A percentile compares a stretch with the other conserved stretches of the same genome.
Evolutionary conservation across 176 grass and related monocot species (phyloP).

Genomic region (Oryza officinalis): DNA sequence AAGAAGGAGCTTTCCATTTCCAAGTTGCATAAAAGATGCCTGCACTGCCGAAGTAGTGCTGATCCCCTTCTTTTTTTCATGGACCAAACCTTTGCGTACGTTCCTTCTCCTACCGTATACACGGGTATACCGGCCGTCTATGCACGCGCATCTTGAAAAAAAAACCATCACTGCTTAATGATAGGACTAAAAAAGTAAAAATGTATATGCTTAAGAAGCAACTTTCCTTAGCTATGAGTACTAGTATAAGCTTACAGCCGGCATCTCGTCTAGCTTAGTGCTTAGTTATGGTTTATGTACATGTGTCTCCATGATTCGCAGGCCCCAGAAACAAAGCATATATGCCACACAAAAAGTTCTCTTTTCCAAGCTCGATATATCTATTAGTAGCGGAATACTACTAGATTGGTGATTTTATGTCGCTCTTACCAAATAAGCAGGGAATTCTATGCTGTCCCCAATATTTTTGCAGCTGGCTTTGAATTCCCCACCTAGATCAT

Average conservation of each 20-base stretch:
- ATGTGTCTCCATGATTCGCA: too few relatives aligned
- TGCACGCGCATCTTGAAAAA: not conserved
- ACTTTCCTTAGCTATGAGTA: not conserved
- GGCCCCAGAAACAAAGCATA: not conserved
- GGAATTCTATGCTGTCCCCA: not conserved
- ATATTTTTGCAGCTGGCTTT: not conserved
- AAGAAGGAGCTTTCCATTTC: slow-evolving; percentile 32
- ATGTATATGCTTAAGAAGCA: not conserved
- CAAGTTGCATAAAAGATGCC: slow-evolving; percentile 34
- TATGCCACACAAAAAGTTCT: not conserved
- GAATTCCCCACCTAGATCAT: not conserved
- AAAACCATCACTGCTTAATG: not conserved
- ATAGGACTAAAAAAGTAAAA: not conserved
- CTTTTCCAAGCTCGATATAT: not conserved
- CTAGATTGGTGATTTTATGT: not conserved
- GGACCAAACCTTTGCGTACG: not conserved
- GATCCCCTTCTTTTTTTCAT: slow-evolving; percentile 23
- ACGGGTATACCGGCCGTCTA: not conserved
- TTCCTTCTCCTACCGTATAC: not conserved
- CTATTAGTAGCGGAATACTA: too few relatives aligned
- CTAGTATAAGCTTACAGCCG: not conserved
- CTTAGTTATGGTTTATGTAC: too few relatives aligned
- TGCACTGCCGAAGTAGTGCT: not conserved
- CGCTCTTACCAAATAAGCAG: not conserved
- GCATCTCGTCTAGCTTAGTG: too few relatives aligned